A percentile compares a stretch with the other conserved stretches of the same genome.
Evolutionary conservation across 306 rosid genomes (phyloP).

Genomic region (Medicago arabica): DNA sequence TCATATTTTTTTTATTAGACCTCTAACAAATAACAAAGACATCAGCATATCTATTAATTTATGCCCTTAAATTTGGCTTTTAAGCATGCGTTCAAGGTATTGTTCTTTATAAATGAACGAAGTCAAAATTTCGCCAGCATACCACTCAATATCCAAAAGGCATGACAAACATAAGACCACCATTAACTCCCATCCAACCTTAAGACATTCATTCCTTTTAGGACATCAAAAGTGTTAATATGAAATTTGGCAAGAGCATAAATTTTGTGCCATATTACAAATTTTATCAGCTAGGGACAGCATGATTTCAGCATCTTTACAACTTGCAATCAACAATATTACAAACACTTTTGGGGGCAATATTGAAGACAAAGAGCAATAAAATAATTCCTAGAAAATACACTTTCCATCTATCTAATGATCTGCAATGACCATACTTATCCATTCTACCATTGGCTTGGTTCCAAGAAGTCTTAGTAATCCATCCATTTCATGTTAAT

Average conservation of each 20-base stretch:
- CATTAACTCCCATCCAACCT: conserved; percentile 1
- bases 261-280: background rate
- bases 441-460: conserved; percentile 29
- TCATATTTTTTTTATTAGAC: conserved; percentile 4
- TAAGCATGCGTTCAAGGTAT: background rate
- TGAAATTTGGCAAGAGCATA: background rate
- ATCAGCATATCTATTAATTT: background rate
- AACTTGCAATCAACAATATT: background rate
- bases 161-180: background rate
- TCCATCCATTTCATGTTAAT: conserved; percentile 33
- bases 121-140: background rate
- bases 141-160: conserved; percentile 14
- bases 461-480: conserved; percentile 16
- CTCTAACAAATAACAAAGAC: background rate
- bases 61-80: background rate
- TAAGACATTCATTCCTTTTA: background rate
- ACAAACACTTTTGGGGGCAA: background rate
- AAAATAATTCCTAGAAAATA: background rate
- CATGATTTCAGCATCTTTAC: conserved; percentile 14
- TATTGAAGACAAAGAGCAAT: conserved; percentile 7
- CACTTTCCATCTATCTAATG: conserved; percentile 4
- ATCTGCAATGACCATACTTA: conserved; percentile 15
- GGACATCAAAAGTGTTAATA: background rate
- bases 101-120: background rate
- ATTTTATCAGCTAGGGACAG: background rate